A percentile compares a stretch with the other conserved stretches of the same genome.
Evolutionary conservation across 768 basidiomycete genomes (phyloP).

Genomic region (Boletus eberwhitei): DNA sequence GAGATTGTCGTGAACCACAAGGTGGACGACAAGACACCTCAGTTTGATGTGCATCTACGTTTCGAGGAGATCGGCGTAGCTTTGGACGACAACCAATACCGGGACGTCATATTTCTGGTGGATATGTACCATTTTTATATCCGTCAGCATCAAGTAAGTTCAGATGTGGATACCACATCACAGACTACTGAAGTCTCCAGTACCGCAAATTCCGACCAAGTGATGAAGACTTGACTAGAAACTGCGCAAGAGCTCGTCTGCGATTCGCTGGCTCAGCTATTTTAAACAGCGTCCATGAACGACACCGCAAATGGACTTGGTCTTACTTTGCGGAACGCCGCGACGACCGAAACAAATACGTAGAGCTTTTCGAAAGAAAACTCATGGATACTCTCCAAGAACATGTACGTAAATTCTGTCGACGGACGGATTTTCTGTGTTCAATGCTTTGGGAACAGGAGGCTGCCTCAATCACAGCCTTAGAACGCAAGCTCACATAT

Average conservation of each 20-base stretch:
- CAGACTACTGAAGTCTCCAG: constrained; percentile 27
- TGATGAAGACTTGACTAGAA: constrained; percentile 54
- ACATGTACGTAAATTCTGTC: constrained; percentile 42
- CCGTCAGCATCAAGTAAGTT: constrained; percentile 69
- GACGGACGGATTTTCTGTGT: not conserved
- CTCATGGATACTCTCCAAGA: constrained; percentile 50
- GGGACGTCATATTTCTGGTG: constrained; percentile 85
- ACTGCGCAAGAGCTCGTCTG: constrained; percentile 65
- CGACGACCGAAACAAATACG: constrained; percentile 82
- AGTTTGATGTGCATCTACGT: constrained; percentile 80
- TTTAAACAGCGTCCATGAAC: constrained; percentile 77
- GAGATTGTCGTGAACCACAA: constrained; percentile 83
- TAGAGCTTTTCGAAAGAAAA: constrained; percentile 80
- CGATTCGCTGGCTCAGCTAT: constrained; percentile 81
- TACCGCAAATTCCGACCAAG: constrained; percentile 80
- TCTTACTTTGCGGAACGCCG: constrained; percentile 82
- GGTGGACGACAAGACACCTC: constrained; percentile 68
- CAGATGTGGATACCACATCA: not conserved
- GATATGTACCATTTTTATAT: constrained; percentile 97
- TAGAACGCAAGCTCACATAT: constrained; percentile 85
- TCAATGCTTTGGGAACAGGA: constrained; percentile 40
- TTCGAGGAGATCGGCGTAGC: constrained; percentile 94
- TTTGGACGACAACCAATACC: constrained; percentile 91
- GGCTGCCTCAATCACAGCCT: constrained; percentile 45
- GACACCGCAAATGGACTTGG: constrained; percentile 88